Base-by-base conservation (phyloP, 1,284 basidiomycete genomes). In the Athelia psychrophila region DNA sequence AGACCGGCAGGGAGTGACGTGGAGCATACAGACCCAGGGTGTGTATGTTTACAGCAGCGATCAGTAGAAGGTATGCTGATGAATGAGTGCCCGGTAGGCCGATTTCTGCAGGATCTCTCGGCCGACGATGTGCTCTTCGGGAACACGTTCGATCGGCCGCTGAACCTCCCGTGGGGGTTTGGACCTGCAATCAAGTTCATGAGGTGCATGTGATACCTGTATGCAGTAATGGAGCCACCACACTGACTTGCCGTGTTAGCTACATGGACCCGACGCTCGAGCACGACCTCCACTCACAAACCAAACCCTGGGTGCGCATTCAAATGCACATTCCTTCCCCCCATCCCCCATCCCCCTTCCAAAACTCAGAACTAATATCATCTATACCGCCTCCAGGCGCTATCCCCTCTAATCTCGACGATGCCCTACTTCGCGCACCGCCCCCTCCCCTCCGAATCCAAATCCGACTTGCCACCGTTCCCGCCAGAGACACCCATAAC, bases 1-100 rank as follows among this genome's bases (percentile, higher is more conserved):
- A 19, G 83, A 84, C 53, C 76, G 88, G 51, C 76, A 77, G 51
- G 83, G 81, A 6, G 77, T 90, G 48, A 93, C 91, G 19, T 94
- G 91, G 88, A 92, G 88, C 63, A 90, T 94, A 38, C 89, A 93
- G 58, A 82, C 92, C 20, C 83, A 84, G 76, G 91, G 91, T 86
- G 50, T 6, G 27, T 13, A 2, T 8, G 16, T 19, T 15, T 30
- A 22, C 24, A 35, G 10, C 13, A 9, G 32, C 44, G 38, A 8
- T 5, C 10, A 5, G 18, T 5, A 8, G n/a, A 16, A 16, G 8
- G 22, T 23, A 23, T 19, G 38, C 38, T 18, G 38, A 23, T 16
- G 5, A 16, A n/a, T 42, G 38, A n/a, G n/a, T n/a, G n/a, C n/a
- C n/a, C n/a, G 40, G 15, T 3, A n/a, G 91, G 91, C 53, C 74